These are phyloP conservation scores for Lachancea thermotolerans DNA, from an alignment of 805 yeast species.

Conservation along the genomic window DNA sequence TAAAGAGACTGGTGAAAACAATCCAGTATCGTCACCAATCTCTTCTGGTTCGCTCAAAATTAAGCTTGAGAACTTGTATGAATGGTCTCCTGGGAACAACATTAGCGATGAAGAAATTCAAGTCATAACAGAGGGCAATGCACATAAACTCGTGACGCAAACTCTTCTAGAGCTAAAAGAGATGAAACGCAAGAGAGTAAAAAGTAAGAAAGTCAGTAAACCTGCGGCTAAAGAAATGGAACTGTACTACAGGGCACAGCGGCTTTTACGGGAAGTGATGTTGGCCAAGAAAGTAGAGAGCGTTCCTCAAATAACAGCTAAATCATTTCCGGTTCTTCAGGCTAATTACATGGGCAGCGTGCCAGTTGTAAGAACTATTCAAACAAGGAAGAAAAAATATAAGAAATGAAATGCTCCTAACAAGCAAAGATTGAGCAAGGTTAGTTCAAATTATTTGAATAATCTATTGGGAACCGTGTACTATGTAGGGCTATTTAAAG, in stretches of 20 bases:
- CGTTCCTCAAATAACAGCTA: conserved; percentile 26
- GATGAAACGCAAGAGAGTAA: conserved; percentile 42
- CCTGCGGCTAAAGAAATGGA: conserved; percentile 40
- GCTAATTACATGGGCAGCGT: conserved; percentile 72
- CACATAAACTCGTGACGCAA: conserved; percentile 37
- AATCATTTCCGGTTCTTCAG: conserved; percentile 59
- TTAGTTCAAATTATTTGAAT: background rate
- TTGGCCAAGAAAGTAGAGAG: conserved; percentile 32
- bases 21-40: background rate
- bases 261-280: conserved; percentile 41
- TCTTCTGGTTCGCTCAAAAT: conserved; percentile 14
- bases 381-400: conserved; percentile 26
- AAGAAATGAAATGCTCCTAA: conserved; percentile 11
- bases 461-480: background rate
- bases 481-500: background rate
- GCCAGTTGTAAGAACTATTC: conserved; percentile 46
- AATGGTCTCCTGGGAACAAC: conserved; percentile 45
- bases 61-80: conserved; percentile 37
- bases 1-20: conserved; percentile 1
- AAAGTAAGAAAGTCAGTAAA: conserved; percentile 25
- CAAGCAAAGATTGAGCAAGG: background rate
- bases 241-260: conserved; percentile 38
- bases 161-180: conserved; percentile 44
- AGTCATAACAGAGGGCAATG: conserved; percentile 38
- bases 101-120: conserved; percentile 49